Conservation (phyloP, 306 rosid genomes). For the Casuarina glauca region DNA sequence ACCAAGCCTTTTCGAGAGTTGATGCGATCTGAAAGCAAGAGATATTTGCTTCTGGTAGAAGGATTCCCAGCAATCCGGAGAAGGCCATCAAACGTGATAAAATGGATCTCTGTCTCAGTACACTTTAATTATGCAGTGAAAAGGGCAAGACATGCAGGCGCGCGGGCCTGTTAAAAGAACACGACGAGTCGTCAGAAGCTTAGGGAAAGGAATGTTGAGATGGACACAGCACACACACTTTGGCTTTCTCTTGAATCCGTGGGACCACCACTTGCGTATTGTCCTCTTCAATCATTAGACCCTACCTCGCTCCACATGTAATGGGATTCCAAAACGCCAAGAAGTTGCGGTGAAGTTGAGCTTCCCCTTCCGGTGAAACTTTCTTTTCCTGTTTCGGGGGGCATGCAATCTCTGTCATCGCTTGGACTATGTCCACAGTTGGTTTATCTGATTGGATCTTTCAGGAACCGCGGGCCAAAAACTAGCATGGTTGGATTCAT, state of each 20-base stretch:
- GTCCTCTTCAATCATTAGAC: conserved; percentile 55
- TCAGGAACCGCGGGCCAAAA: background rate
- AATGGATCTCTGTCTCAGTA: conserved; percentile 16
- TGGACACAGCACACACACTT: conserved; percentile 36
- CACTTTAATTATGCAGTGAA: conserved; percentile 72
- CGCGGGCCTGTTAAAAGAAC: conserved; percentile 46
- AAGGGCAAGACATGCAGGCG: conserved; percentile 87
- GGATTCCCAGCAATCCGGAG: background rate
- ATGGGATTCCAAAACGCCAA: conserved; percentile 35
- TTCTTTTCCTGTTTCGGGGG: conserved; percentile 1
- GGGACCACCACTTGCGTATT: conserved; percentile 66
- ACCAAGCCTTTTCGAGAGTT: background rate
- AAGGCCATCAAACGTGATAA: conserved; percentile 16
- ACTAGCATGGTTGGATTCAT: background rate
- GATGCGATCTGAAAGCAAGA: conserved; percentile 1
- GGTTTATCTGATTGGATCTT: no score
- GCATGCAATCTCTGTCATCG: background rate
- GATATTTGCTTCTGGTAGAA: background rate
- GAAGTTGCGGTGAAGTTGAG: conserved; percentile 23
- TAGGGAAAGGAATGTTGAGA: conserved; percentile 41
- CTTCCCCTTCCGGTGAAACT: conserved; percentile 35
- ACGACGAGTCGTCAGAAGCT: conserved; percentile 57
- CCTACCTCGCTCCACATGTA: conserved; percentile 47
- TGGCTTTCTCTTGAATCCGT: conserved; percentile 5
- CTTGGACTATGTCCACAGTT: no score